Percentiles rank a stretch among this genome's conserved stretches.
Conservation (phyloP, 441 rosid genomes). For the Pelargonium citronellum region DNA sequence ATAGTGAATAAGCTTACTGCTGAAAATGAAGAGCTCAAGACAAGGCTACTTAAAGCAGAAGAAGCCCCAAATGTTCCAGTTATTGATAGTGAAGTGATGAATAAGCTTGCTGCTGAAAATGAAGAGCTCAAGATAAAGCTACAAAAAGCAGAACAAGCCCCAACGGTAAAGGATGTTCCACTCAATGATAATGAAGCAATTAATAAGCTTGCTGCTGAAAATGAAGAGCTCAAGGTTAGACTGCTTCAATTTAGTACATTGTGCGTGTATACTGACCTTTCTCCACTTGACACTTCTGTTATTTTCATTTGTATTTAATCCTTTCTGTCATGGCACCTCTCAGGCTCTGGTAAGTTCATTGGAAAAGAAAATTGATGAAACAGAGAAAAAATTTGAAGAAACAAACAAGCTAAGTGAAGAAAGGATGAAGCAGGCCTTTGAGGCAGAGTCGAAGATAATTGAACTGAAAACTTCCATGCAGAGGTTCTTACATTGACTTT, state of each 20-base stretch:
- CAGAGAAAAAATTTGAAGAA: conserved; percentile 49
- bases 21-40: conserved; percentile 89
- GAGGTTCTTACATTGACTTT: conserved; percentile 42
- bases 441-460: conserved; percentile 72
- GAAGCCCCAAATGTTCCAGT: conserved; percentile 34
- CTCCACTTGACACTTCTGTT: neutral
- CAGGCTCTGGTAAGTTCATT: conserved; percentile 37
- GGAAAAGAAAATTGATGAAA: neutral
- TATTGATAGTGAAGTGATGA: conserved; percentile 26
- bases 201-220: conserved; percentile 64
- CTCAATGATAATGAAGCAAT: conserved; percentile 28
- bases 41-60: conserved; percentile 18
- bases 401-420: conserved; percentile 73
- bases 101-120: conserved; percentile 38
- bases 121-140: conserved; percentile 64
- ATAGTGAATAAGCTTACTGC: conserved; percentile 53
- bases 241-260: conserved; percentile 9
- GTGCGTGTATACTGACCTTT: neutral
- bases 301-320: conserved; percentile 13
- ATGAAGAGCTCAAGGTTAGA: conserved; percentile 73
- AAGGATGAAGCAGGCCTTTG: conserved; percentile 60
- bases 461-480: conserved; percentile 80
- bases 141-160: conserved; percentile 22
- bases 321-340: conserved; percentile 17
- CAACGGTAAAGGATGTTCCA: neutral